Percentiles rank a stretch among this genome's conserved stretches.
phyloP scores from a whole-genome alignment of 768 basidiomycete species.

The Phaffia australis region DNA sequence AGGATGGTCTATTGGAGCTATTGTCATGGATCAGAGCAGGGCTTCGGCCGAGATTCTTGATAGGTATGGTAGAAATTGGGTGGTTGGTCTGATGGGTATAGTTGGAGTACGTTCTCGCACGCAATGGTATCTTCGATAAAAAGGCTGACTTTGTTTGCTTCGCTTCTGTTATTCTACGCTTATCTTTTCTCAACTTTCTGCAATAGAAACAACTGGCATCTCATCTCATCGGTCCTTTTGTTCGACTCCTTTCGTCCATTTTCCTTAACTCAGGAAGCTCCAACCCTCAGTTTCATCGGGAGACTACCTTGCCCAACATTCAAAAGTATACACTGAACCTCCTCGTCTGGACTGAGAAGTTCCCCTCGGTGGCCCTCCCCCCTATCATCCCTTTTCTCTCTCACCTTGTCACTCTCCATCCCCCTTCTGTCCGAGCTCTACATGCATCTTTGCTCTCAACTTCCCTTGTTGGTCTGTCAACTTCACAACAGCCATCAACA shows the following conservation, averaged over 20 bases:
- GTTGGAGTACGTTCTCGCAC: constrained; percentile 17
- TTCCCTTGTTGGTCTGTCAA: constrained; percentile 49
- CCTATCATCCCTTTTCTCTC: constrained; percentile 46
- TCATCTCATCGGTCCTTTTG: constrained; percentile 26
- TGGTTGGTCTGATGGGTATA: constrained; percentile 12
- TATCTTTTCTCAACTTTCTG: constrained; percentile 31
- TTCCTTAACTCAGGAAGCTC: constrained; percentile 49
- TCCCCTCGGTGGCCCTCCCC: constrained; percentile 38
- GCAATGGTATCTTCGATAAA: constrained; percentile 49
- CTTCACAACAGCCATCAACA: constrained; percentile 43
- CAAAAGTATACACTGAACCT: constrained; percentile 58
- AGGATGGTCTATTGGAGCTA: constrained; percentile 14
- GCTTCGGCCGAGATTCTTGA: constrained; percentile 8
- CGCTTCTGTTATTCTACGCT: constrained; percentile 28
- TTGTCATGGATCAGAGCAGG: constrained; percentile 15
- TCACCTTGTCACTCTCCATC: constrained; percentile 54
- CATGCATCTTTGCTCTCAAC: constrained; percentile 48
- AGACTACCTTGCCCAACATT: constrained; percentile 59
- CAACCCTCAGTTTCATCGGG: constrained; percentile 70
- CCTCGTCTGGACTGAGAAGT: constrained; percentile 49
- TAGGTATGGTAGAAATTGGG: constrained; percentile 13
- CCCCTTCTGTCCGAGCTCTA: constrained; percentile 53
- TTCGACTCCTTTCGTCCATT: constrained; percentile 54
- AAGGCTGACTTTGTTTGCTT: constrained; percentile 50
- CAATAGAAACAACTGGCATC: constrained; percentile 43